phyloP scores from a whole-genome alignment of 2,329 filamentous ascomycete species.

The Fusarium sp. region DNA sequence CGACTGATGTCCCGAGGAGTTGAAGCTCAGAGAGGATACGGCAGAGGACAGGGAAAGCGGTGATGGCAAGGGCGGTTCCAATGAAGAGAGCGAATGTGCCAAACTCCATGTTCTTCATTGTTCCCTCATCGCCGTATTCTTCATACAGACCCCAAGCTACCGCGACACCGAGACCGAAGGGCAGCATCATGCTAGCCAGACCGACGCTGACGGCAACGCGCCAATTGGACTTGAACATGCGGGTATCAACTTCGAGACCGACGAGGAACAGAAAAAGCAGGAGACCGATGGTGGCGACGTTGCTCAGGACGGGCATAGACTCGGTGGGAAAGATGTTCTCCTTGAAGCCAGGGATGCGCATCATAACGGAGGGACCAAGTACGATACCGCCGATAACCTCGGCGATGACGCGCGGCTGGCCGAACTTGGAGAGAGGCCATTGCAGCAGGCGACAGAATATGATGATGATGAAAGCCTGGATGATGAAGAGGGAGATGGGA shows the following conservation, averaged over 20 bases:
- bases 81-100: conserved; percentile 78
- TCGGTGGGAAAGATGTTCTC: conserved; percentile 79
- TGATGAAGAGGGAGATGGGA: conserved; percentile 68
- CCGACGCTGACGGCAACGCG: conserved; percentile 82
- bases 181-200: conserved; percentile 82
- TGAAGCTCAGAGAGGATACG: conserved; percentile 94
- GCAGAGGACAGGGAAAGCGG: conserved; percentile 90
- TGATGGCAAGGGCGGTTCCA: conserved; percentile 93
- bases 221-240: conserved; percentile 85
- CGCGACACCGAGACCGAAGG: conserved; percentile 84
- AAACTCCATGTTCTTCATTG: conserved; percentile 60
- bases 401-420: conserved; percentile 85
- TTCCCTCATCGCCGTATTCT: conserved; percentile 69
- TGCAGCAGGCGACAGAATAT: conserved; percentile 70
- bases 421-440: conserved; percentile 80
- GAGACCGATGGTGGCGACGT: conserved; percentile 86
- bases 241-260: conserved; percentile 86
- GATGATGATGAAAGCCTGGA: conserved; percentile 60
- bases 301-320: conserved; percentile 80
- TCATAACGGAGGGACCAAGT: conserved; percentile 89
- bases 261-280: conserved; percentile 90
- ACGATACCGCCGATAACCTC: conserved; percentile 89
- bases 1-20: conserved; percentile 83
- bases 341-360: conserved; percentile 84
- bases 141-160: conserved; percentile 86